phyloP scores from a whole-genome alignment of 805 yeast species.

The Wickerhamomyces ciferrii region DNA sequence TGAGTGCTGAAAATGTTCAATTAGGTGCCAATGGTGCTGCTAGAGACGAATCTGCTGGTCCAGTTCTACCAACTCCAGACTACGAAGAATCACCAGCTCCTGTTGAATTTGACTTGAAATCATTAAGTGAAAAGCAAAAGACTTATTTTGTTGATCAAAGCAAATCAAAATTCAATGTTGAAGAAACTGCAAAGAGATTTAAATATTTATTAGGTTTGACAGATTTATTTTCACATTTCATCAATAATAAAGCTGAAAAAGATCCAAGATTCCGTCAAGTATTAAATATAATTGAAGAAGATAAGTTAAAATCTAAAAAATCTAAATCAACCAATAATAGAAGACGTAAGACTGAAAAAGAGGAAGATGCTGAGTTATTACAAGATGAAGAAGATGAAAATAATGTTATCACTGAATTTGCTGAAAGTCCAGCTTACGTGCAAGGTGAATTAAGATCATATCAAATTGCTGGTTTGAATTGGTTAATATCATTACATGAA shows the following conservation, averaged over 20 bases:
- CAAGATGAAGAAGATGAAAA: conserved; percentile 44
- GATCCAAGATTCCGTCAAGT: conserved; percentile 54
- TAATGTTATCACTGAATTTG: conserved; percentile 52
- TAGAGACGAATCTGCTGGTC: neutral
- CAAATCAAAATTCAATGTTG: conserved; percentile 41
- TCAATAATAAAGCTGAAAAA: conserved; percentile 55
- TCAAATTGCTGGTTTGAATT: conserved; percentile 76
- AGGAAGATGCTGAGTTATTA: conserved; percentile 73
- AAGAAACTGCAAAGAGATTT: conserved; percentile 61
- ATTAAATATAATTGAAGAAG: conserved; percentile 34
- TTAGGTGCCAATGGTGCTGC: neutral
- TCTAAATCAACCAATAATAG: conserved; percentile 30
- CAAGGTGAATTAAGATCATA: conserved; percentile 65
- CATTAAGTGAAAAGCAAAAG: conserved; percentile 12
- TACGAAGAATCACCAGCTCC: conserved; percentile 1
- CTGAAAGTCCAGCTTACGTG: conserved; percentile 77
- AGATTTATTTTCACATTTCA: conserved; percentile 61
- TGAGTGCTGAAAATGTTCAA: neutral
- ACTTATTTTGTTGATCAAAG: conserved; percentile 29
- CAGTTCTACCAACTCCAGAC: neutral
- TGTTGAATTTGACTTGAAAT: neutral
- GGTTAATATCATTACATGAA: conserved; percentile 66
- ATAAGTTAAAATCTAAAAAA: conserved; percentile 15
- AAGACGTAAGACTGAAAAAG: conserved; percentile 68
- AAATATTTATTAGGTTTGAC: conserved; percentile 63